These are phyloP conservation scores for Kingdonia uniflora DNA, from an alignment of 164 flowering plant genomes.

Conservation along the genomic window DNA sequence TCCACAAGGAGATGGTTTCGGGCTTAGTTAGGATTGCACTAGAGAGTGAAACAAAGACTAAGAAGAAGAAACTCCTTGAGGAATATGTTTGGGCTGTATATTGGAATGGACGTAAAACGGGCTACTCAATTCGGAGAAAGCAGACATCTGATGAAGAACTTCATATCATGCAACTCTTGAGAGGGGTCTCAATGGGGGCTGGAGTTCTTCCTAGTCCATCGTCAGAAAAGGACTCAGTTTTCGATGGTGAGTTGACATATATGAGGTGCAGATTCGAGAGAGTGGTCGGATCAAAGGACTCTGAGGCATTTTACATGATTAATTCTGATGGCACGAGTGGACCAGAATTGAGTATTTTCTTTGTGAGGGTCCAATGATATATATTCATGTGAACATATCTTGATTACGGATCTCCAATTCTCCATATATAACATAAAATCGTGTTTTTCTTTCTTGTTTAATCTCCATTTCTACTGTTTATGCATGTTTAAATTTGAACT, in stretches of 20 bases:
- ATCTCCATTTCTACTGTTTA: no score
- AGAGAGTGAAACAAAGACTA: slow-evolving; percentile 64
- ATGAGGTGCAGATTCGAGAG: slow-evolving; percentile 76
- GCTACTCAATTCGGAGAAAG: slow-evolving; percentile 66
- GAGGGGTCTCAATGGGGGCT: slow-evolving; percentile 91
- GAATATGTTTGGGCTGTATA: slow-evolving; percentile 84
- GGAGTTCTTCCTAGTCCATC: slow-evolving; percentile 57
- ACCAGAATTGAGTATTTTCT: slow-evolving; percentile 82
- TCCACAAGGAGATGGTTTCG: slow-evolving; percentile 68
- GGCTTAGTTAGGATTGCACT: slow-evolving; percentile 63
- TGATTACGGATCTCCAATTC: no score
- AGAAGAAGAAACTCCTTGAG: slow-evolving; percentile 51
- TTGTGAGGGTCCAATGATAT: slow-evolving; percentile 34
- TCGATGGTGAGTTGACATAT: slow-evolving; percentile 70
- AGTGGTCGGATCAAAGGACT: slow-evolving; percentile 72
- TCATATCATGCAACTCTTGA: slow-evolving; percentile 53
- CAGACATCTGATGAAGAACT: slow-evolving; percentile 54
- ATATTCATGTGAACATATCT: no score
- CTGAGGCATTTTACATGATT: slow-evolving; percentile 73
- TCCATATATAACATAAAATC: no score
- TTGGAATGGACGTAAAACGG: slow-evolving; percentile 69
- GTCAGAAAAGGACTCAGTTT: slow-evolving; percentile 22
- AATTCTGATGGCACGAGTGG: slow-evolving; percentile 62
- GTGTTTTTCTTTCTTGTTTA: no score
- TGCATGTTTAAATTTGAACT: no score